Conservation (phyloP, 179 eudicot genomes). For the Silene coronaria region DNA sequence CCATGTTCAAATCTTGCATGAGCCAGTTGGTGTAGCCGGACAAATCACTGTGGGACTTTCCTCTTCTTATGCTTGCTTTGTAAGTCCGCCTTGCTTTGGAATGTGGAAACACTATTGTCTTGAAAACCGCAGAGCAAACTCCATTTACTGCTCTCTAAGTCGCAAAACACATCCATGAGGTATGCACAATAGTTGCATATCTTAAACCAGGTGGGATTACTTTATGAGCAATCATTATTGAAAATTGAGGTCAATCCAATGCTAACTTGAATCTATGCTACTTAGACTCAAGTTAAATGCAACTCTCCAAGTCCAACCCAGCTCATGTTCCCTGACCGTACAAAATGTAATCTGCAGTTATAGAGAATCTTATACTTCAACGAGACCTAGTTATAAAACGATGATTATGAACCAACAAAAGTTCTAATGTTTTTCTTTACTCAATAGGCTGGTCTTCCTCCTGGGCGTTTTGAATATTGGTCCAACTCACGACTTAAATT, state of each 20-base stretch:
- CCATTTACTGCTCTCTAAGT: slow-evolving; percentile 79
- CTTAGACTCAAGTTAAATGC: too few species aligned
- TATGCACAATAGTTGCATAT: too few species aligned
- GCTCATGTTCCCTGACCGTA: too few species aligned
- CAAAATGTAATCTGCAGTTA: too few species aligned
- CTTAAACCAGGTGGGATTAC: too few species aligned
- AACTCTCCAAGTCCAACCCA: too few species aligned
- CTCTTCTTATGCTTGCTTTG: slow-evolving; percentile 83
- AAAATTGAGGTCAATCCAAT: too few species aligned
- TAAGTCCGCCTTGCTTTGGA: slow-evolving; percentile 91
- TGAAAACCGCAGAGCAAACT: slow-evolving; percentile 92
- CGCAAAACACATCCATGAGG: slow-evolving; percentile 78
- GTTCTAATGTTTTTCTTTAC: neutral
- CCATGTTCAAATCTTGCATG: slow-evolving; percentile 74
- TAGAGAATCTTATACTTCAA: too few species aligned
- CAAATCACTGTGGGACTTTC: slow-evolving; percentile 98
- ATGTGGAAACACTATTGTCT: slow-evolving; percentile 78
- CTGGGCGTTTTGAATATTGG: slow-evolving; percentile 74
- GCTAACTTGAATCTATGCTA: too few species aligned
- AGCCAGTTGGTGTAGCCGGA: slow-evolving; percentile 91
- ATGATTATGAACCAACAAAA: neutral
- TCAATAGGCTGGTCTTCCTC: slow-evolving; percentile 72
- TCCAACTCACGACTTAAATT: too few species aligned
- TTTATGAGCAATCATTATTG: too few species aligned
- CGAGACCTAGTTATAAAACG: too few species aligned